phyloP scores from a whole-genome alignment of 2,329 filamentous ascomycete species.

The Coleophoma eucalyptorum region DNA sequence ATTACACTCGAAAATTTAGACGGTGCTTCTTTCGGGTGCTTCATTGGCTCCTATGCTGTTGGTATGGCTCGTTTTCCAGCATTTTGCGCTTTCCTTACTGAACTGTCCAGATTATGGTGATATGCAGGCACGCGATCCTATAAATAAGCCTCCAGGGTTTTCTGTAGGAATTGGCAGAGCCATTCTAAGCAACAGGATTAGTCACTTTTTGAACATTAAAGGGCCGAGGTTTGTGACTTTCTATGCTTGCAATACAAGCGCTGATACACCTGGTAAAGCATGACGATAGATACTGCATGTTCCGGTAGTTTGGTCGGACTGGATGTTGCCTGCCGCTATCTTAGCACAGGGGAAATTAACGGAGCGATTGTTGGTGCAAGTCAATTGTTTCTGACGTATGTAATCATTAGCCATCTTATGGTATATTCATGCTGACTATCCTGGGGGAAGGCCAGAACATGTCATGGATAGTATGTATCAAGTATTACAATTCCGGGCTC shows the following conservation, averaged over 20 bases:
- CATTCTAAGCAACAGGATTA: slow-evolving; percentile 47
- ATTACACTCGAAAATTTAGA: slow-evolving; percentile 7
- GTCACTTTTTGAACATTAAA: slow-evolving; percentile 51
- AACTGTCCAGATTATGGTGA: slow-evolving; percentile 6
- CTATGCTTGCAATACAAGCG: not conserved
- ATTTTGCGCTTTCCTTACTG: slow-evolving; percentile 31
- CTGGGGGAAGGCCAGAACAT: slow-evolving; percentile 6
- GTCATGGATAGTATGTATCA: slow-evolving; percentile 3
- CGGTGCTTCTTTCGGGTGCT: slow-evolving; percentile 6
- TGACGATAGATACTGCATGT: slow-evolving; percentile 56
- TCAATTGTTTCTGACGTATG: slow-evolving; percentile 19
- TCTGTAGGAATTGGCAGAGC: slow-evolving; percentile 4
- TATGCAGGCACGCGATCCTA: slow-evolving; percentile 12
- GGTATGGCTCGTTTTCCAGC: slow-evolving; percentile 63
- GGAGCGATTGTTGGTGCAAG: slow-evolving; percentile 19
- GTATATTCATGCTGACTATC: slow-evolving; percentile 1
- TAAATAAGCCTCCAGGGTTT: slow-evolving; percentile 5
- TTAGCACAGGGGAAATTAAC: slow-evolving; percentile 38
- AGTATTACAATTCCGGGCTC: not conserved
- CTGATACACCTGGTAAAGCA: slow-evolving; percentile 37
- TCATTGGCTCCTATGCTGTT: slow-evolving; percentile 9
- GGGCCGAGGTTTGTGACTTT: slow-evolving; percentile 33
- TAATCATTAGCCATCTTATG: slow-evolving; percentile 5
- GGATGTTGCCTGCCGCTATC: slow-evolving; percentile 46
- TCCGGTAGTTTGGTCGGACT: slow-evolving; percentile 51